Conservation (phyloP, 371 early-diverging fungal species). For the Lichtheimia ramosa region DNA sequence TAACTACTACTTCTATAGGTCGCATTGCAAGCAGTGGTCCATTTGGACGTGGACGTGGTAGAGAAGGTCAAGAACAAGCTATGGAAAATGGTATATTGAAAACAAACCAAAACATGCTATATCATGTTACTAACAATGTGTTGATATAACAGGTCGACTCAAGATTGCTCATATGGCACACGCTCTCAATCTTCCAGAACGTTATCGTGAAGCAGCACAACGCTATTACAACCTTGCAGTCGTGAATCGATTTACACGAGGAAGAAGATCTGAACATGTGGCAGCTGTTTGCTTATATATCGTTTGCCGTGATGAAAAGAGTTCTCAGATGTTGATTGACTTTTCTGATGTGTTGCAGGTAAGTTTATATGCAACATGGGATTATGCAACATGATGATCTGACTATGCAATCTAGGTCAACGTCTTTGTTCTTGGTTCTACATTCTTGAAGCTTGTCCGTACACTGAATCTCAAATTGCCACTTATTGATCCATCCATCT, state of each 20-base stretch:
- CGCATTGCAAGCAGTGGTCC: constrained; percentile 58
- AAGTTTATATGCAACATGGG: constrained; percentile 5
- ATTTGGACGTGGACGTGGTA: constrained; percentile 54
- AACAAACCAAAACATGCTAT: neutral
- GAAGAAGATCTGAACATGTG: constrained; percentile 84
- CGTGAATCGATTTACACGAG: constrained; percentile 90
- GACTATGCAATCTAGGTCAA: constrained; percentile 52
- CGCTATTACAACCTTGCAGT: constrained; percentile 94
- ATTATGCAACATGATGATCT: too few species aligned
- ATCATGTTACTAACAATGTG: neutral
- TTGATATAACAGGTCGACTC: constrained; percentile 40
- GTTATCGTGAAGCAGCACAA: constrained; percentile 87
- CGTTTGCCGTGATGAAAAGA: constrained; percentile 90
- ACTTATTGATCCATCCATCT: constrained; percentile 95
- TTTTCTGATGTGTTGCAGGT: constrained; percentile 90
- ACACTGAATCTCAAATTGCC: constrained; percentile 81
- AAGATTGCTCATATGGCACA: constrained; percentile 69
- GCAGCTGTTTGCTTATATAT: constrained; percentile 97
- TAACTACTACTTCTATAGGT: constrained; percentile 24
- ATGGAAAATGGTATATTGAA: constrained; percentile 54
- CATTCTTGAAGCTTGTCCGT: constrained; percentile 85
- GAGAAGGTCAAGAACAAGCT: constrained; percentile 71
- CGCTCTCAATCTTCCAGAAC: constrained; percentile 70
- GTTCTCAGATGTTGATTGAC: constrained; percentile 97
- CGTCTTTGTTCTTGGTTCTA: constrained; percentile 93